Conservation (phyloP, 1,139 yeast species). For the Protomyces arabidopsidicola region DNA sequence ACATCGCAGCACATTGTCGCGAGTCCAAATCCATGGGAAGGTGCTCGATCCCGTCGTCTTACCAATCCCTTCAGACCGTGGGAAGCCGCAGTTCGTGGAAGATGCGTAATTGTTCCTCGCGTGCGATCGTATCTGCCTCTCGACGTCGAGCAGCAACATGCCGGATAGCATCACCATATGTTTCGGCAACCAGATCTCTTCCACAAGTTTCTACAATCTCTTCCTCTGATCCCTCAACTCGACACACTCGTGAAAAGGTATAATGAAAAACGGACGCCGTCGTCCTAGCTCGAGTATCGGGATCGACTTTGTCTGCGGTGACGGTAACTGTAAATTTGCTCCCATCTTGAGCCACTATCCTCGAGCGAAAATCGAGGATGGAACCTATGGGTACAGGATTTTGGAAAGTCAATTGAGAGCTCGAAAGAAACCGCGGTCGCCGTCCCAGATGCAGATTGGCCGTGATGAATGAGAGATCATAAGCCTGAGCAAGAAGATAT, state of each 20-base stretch:
- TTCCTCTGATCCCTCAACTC: not conserved
- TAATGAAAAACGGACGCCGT: slow-evolving; percentile 26
- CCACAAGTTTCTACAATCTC: not conserved
- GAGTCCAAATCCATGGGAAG: too few species aligned
- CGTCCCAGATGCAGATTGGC: slow-evolving; percentile 19
- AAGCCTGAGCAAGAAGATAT: slow-evolving; percentile 14
- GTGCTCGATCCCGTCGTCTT: too few species aligned
- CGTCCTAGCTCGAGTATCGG: not conserved
- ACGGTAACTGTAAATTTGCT: slow-evolving; percentile 21
- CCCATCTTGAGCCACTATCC: slow-evolving; percentile 12
- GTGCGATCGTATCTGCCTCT: slow-evolving; percentile 1
- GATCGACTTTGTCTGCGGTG: slow-evolving; percentile 20
- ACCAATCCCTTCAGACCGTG: not conserved
- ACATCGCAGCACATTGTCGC: not conserved
- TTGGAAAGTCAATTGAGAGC: slow-evolving; percentile 18
- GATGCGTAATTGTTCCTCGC: slow-evolving; percentile 11
- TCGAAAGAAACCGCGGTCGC: slow-evolving; percentile 23
- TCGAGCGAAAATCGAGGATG: slow-evolving; percentile 21
- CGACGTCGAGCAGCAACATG: slow-evolving; percentile 21
- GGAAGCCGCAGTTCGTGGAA: slow-evolving; percentile 7
- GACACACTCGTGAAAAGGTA: slow-evolving; percentile 9
- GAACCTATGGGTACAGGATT: slow-evolving; percentile 27
- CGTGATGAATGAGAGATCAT: slow-evolving; percentile 22
- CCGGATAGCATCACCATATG: slow-evolving; percentile 25
- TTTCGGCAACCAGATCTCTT: slow-evolving; percentile 10